These are phyloP conservation scores for Suillus subaureus DNA, from an alignment of 768 basidiomycete genomes.

Conservation along the genomic window DNA sequence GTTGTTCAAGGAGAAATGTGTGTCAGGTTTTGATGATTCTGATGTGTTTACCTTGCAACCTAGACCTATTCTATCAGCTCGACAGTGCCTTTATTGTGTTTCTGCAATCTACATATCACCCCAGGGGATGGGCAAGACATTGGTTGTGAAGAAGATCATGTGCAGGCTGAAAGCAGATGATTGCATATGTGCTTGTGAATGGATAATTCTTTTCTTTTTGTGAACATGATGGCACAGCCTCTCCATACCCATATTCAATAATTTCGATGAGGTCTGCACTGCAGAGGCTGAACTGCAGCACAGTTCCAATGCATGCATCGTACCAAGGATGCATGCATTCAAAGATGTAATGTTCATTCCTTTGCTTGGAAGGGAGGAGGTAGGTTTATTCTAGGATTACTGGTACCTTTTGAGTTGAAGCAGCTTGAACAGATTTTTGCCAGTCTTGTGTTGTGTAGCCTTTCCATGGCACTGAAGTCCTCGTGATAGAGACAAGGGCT, in stretches of 20 bases:
- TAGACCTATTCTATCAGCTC: neutral
- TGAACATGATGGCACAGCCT: too few species aligned
- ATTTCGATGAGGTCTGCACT: conserved; percentile 44
- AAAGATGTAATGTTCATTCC: conserved; percentile 76
- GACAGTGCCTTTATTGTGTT: too few species aligned
- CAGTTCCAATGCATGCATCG: conserved; percentile 52
- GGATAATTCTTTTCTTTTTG: too few species aligned
- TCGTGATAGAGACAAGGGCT: neutral
- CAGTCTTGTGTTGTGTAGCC: conserved; percentile 17
- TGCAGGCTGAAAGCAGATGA: too few species aligned
- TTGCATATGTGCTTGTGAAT: too few species aligned
- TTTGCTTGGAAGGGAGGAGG: conserved; percentile 79
- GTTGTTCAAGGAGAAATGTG: conserved; percentile 57
- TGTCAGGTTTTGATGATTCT: neutral
- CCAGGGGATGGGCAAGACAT: too few species aligned
- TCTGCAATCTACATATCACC: too few species aligned
- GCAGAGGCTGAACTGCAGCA: conserved; percentile 85
- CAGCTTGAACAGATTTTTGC: conserved; percentile 23
- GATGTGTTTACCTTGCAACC: neutral
- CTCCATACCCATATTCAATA: too few species aligned
- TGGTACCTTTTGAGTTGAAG: neutral
- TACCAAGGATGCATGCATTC: too few species aligned
- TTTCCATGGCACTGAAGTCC: neutral
- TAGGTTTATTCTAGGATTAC: conserved; percentile 33
- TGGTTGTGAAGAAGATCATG: too few species aligned